phyloP scores from a whole-genome alignment of 495 filamentous ascomycete species.

The Parachaetomium inaequale region DNA sequence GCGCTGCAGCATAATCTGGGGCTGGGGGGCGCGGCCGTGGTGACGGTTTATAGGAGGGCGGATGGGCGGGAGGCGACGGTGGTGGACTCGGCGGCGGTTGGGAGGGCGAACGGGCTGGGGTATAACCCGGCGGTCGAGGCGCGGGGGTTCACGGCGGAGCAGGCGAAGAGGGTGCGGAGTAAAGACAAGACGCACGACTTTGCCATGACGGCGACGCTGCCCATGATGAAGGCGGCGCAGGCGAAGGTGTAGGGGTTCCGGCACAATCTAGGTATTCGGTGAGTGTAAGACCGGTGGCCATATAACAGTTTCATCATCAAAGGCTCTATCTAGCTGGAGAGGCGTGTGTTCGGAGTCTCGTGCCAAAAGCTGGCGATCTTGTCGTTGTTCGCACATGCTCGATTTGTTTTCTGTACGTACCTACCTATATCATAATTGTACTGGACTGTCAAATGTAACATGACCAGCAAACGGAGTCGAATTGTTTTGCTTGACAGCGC shows the following conservation, averaged over 20 bases:
- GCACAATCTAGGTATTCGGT: not conserved
- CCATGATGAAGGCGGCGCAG: slow-evolving; percentile 59
- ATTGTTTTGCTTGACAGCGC: too few species aligned
- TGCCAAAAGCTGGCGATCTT: too few species aligned
- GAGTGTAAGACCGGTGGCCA: not conserved
- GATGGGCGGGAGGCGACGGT: slow-evolving; percentile 63
- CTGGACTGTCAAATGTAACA: too few species aligned
- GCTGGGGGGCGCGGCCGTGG: slow-evolving; percentile 85
- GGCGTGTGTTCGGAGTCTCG: too few species aligned
- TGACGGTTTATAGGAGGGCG: slow-evolving; percentile 84
- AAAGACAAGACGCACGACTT: slow-evolving; percentile 62
- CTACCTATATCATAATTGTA: too few species aligned
- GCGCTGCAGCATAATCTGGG: slow-evolving; percentile 94
- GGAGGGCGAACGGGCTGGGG: slow-evolving; percentile 61
- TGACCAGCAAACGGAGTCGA: too few species aligned
- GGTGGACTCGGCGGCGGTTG: slow-evolving; percentile 57
- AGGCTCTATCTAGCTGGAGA: too few species aligned
- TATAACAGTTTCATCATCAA: too few species aligned
- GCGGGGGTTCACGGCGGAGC: slow-evolving; percentile 73
- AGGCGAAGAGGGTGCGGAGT: slow-evolving; percentile 69
- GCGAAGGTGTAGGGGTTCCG: slow-evolving; percentile 23
- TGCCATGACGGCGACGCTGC: slow-evolving; percentile 69
- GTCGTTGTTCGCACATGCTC: too few species aligned
- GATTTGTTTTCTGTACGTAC: too few species aligned
- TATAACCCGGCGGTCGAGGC: slow-evolving; percentile 94